These are phyloP conservation scores for Lagenidium sp. DNA, from an alignment of 352 stramenopile species.

Conservation along the genomic window DNA sequence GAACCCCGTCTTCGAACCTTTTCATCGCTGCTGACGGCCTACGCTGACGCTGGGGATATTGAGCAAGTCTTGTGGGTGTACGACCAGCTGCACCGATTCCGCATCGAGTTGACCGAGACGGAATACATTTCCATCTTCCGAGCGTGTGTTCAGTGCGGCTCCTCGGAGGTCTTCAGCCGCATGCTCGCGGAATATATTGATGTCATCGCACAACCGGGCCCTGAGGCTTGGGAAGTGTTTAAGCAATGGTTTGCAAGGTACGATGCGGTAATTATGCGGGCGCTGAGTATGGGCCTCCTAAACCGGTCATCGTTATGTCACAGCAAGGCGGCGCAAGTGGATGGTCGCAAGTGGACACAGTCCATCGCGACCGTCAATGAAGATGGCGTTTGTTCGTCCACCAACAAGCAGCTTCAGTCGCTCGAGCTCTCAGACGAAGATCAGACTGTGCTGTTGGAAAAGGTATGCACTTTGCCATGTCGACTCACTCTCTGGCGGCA, in stretches of 20 bases:
- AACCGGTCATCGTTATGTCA: too few relatives aligned
- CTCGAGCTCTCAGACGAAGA: slow-evolving; percentile 46
- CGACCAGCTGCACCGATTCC: slow-evolving; percentile 29
- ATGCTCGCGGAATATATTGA: slow-evolving; percentile 53
- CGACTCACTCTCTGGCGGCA: neutral
- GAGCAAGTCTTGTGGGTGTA: slow-evolving; percentile 47
- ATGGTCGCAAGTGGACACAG: slow-evolving; percentile 48
- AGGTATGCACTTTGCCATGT: slow-evolving; percentile 24
- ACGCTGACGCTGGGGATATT: slow-evolving; percentile 42
- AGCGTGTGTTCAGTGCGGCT: slow-evolving; percentile 26
- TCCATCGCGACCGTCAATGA: slow-evolving; percentile 39
- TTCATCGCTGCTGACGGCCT: slow-evolving; percentile 47
- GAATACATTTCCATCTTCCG: slow-evolving; percentile 57
- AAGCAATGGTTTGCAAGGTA: slow-evolving; percentile 70
- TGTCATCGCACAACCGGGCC: slow-evolving; percentile 35
- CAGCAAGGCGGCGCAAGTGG: slow-evolving; percentile 51
- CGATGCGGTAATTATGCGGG: neutral
- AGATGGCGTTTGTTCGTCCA: slow-evolving; percentile 48
- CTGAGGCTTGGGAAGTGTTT: slow-evolving; percentile 45
- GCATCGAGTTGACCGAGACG: slow-evolving; percentile 45
- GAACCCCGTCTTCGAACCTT: slow-evolving; percentile 68
- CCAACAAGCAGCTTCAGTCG: slow-evolving; percentile 48
- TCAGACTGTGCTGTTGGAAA: slow-evolving; percentile 38
- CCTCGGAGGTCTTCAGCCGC: slow-evolving; percentile 39
- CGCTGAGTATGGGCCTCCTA: too few relatives aligned